Conservation (phyloP, 1,284 basidiomycete species). For the Ceratobasidium papillatum region DNA sequence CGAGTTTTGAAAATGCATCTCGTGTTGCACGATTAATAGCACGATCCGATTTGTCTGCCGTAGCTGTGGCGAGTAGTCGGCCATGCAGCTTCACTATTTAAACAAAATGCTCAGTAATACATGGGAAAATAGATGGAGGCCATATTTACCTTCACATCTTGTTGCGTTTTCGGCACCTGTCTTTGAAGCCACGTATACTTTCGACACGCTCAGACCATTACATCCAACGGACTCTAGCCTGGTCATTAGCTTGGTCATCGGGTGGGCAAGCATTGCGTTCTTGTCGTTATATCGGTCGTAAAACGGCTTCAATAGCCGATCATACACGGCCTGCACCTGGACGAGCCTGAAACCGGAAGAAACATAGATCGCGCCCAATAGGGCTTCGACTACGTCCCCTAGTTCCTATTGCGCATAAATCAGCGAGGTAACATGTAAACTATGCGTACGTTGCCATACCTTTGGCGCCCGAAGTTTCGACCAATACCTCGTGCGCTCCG, state of each 20-base stretch:
- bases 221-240: conserved; percentile 26
- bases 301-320: conserved; percentile 43
- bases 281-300: conserved; percentile 42
- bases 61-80: background rate
- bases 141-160: conserved; percentile 27
- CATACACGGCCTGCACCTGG: conserved; percentile 70
- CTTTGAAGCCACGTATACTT: background rate
- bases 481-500: conserved; percentile 69
- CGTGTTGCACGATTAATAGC: conserved; percentile 6
- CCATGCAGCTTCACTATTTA: conserved; percentile 29
- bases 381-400: conserved; percentile 78
- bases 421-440: background rate
- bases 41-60: background rate
- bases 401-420: conserved; percentile 60
- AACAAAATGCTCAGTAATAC: background rate
- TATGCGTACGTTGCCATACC: conserved; percentile 53
- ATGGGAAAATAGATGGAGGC: background rate
- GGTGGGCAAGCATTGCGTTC: conserved; percentile 27
- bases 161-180: background rate
- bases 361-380: conserved; percentile 77
- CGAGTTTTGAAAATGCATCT: background rate
- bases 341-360: conserved; percentile 71
- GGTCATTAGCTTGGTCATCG: conserved; percentile 19
- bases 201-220: background rate
- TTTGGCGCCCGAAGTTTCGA: conserved; percentile 76